Evolutionary conservation across 495 filamentous ascomycete species (phyloP).

Genomic region (Massariosphaeria phaeospora): DNA sequence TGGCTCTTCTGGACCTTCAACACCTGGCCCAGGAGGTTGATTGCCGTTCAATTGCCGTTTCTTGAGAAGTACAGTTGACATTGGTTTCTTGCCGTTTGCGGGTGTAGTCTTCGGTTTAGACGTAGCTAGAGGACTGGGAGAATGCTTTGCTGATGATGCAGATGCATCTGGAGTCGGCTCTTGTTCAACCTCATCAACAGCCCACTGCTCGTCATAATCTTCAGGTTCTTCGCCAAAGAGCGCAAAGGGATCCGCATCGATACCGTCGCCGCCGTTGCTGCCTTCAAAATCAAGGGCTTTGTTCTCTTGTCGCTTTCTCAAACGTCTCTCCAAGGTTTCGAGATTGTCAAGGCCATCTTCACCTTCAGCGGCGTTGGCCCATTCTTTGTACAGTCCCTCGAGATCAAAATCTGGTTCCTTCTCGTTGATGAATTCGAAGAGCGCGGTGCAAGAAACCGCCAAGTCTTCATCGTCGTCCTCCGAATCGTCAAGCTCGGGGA

Average conservation of each 20-base stretch:
- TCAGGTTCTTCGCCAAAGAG: constrained; percentile 7
- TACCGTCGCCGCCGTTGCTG: not conserved
- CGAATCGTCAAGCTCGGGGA: too few species aligned
- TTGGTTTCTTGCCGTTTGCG: not conserved
- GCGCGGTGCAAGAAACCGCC: too few species aligned
- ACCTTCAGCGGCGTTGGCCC: not conserved
- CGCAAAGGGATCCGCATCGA: not conserved
- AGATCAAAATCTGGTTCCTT: not conserved
- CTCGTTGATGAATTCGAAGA: too few species aligned
- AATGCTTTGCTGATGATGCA: not conserved
- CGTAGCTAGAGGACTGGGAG: not conserved
- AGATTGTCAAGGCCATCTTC: not conserved
- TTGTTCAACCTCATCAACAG: not conserved
- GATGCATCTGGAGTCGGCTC: not conserved
- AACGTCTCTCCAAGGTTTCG: not conserved
- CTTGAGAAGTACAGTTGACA: not conserved
- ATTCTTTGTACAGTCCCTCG: not conserved
- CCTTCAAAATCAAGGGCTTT: not conserved
- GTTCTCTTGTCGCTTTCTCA: not conserved
- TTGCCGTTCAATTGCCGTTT: too few species aligned
- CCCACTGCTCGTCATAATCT: constrained; percentile 20
- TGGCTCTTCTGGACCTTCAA: not conserved
- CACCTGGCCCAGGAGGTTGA: too few species aligned
- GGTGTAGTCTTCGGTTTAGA: not conserved
- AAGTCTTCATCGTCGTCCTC: too few species aligned